A percentile compares a stretch with the other conserved stretches of the same genome.
Conservation (phyloP, 192 early-diverging fungal genomes). For the Pilaira anomala region DNA sequence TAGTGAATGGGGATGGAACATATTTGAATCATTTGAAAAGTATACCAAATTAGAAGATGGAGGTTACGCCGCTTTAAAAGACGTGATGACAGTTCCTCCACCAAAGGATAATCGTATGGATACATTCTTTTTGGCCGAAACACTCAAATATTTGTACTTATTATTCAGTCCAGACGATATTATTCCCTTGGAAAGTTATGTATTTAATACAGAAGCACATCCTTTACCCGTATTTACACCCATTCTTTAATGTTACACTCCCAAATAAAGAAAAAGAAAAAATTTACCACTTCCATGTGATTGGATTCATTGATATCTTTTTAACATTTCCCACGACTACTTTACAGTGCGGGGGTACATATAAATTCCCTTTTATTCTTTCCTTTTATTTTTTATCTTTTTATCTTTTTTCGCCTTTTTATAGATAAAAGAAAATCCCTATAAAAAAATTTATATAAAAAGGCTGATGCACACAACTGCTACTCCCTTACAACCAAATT, state of each 20-base stretch:
- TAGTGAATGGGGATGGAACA: conserved; percentile 83
- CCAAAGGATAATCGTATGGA: conserved; percentile 71
- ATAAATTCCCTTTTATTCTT: not conserved
- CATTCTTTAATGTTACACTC: no score
- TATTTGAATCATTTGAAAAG: conserved; percentile 82
- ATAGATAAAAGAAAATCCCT: no score
- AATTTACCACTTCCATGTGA: not conserved
- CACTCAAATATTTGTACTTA: conserved; percentile 91
- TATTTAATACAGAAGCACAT: conserved; percentile 96
- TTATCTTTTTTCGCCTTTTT: not conserved
- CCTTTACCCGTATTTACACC: conserved; percentile 64
- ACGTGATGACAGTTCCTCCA: conserved; percentile 52
- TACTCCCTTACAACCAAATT: not conserved
- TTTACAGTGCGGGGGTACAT: not conserved
- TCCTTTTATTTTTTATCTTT: not conserved
- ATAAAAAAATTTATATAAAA: not conserved
- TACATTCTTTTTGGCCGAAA: conserved; percentile 84
- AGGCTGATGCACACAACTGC: conserved; percentile 1
- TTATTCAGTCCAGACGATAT: conserved; percentile 70
- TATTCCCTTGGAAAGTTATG: conserved; percentile 77
- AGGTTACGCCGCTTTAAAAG: conserved; percentile 55
- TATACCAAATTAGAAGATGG: conserved; percentile 66
- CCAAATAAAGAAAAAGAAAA: no score
- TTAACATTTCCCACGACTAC: not conserved
- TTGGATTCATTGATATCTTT: not conserved